Conservation (phyloP, 2,329 filamentous ascomycete species). For the Phialocephala subalpina region DNA sequence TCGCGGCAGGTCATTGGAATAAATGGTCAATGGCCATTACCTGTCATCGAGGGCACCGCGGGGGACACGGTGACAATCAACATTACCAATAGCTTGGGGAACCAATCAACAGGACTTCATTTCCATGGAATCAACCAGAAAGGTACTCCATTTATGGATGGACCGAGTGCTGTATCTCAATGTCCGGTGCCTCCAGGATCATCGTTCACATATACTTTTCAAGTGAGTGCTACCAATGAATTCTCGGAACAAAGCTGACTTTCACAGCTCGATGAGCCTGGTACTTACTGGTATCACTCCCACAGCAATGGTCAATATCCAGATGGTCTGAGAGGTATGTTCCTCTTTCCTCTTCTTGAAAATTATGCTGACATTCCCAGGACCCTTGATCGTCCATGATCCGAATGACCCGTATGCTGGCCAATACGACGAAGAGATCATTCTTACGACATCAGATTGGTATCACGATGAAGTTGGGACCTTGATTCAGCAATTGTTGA, state of each 20-base stretch:
- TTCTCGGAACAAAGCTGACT: conserved; percentile 32
- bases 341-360: not conserved
- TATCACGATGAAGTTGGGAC: conserved; percentile 50
- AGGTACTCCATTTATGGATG: conserved; percentile 64
- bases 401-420: conserved; percentile 58
- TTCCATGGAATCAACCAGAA: conserved; percentile 68
- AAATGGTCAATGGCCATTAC: conserved; percentile 67
- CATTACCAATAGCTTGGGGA: conserved; percentile 57
- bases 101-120: conserved; percentile 59
- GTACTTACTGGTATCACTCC: conserved; percentile 69
- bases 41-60: conserved; percentile 56
- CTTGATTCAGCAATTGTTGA: conserved; percentile 25
- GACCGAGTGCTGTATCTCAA: conserved; percentile 57
- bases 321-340: conserved; percentile 24
- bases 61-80: conserved; percentile 60
- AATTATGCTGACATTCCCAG: conserved; percentile 45
- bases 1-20: conserved; percentile 61
- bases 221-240: conserved; percentile 45
- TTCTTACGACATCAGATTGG: conserved; percentile 65
- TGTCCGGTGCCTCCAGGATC: conserved; percentile 39
- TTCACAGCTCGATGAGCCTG: conserved; percentile 23
- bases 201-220: conserved; percentile 38
- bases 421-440: conserved; percentile 65
- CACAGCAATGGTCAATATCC: conserved; percentile 53
- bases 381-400: conserved; percentile 63